Evolutionary conservation across 129 eudicot species (phyloP), one percentile per base, ranked within the genome.

Genomic region (Rutidosis leptorrhynchoides): DNA sequence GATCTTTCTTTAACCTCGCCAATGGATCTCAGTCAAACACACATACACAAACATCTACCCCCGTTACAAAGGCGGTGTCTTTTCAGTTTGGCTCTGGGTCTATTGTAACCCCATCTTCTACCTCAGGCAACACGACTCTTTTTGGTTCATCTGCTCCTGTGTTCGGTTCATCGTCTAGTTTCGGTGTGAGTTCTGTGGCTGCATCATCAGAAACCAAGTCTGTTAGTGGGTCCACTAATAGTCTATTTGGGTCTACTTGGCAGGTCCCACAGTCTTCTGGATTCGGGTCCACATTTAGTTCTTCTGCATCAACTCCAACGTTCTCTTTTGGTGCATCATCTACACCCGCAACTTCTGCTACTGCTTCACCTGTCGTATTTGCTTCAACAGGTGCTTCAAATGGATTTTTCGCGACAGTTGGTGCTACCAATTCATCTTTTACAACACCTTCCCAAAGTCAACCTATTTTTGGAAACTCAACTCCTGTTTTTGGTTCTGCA

Each of bases 301-400:
- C 82, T 58, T n/a, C 90, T 48, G 71, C 83, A 21, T 69, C 68
- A 40, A 42, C 90, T 3, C 8, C 89, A 6, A 69, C 45, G 21
- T 87, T 87, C 70, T 55, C 83, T 28, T 79, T 85, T 69, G 98
- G 88, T 24, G 77, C 79, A 42, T 70, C 83, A 26, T 65, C 88
- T 4, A 60, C 85, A 19, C 40, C 87, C 23, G 57, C 61, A 22
- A 63, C 77, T 54, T 33, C 85, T 42, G 45, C 82, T 5, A 72
- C 57, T 48, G 63, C 74, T 16, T 42, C 78, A 4, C 83, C 67
- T 11, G 26, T 78, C 5, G 10, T 60, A 24, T 87, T 85, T 73
- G 79, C 80, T 30, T 71, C 84, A 29, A 61, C 70, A 2, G 67
- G 74, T 58, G 42, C 86, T 21, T 71, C 89, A 32, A 51, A 84